These are phyloP conservation scores for Penicillium sp. DNA, from an alignment of 2,329 filamentous ascomycete species.

Conservation along the genomic window DNA sequence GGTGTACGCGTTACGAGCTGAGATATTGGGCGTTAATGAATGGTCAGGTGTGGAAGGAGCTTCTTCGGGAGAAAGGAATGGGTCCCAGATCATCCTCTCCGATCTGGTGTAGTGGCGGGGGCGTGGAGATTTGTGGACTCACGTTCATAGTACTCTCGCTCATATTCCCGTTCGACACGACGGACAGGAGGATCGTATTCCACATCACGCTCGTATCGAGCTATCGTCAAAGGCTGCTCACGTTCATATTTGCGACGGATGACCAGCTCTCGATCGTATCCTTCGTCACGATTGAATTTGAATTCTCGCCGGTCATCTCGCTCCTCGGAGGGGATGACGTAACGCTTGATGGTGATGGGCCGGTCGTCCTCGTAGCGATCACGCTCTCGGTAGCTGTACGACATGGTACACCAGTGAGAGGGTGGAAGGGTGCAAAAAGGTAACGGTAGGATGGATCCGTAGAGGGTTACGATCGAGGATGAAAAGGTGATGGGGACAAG, in stretches of 20 bases:
- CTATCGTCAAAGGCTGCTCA: conserved; percentile 35
- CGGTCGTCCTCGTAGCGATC: conserved; percentile 41
- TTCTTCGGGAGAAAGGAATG: conserved; percentile 35
- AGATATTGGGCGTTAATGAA: conserved; percentile 49
- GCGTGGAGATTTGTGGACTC: conserved; percentile 35
- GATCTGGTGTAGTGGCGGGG: conserved; percentile 49
- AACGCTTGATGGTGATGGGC: conserved; percentile 51
- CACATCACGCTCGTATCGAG: conserved; percentile 46
- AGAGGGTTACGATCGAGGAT: background rate
- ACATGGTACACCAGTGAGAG: conserved; percentile 21
- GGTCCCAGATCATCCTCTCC: conserved; percentile 48
- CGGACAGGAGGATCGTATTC: conserved; percentile 38
- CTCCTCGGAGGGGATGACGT: conserved; percentile 44
- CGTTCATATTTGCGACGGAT: conserved; percentile 43
- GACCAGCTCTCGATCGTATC: conserved; percentile 38
- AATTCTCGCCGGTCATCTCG: conserved; percentile 31
- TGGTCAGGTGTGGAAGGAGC: conserved; percentile 48
- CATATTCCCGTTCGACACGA: conserved; percentile 39
- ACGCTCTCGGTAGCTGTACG: conserved; percentile 36
- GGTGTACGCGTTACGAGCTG: conserved; percentile 47
- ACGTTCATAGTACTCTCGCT: conserved; percentile 43
- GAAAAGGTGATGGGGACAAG: background rate
- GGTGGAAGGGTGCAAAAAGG: conserved; percentile 10
- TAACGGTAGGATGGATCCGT: conserved; percentile 1
- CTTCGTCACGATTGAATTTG: conserved; percentile 23